These are phyloP conservation scores for Metschnikowia kofuensis DNA, from an alignment of 805 yeast species.

Conservation along the genomic window DNA sequence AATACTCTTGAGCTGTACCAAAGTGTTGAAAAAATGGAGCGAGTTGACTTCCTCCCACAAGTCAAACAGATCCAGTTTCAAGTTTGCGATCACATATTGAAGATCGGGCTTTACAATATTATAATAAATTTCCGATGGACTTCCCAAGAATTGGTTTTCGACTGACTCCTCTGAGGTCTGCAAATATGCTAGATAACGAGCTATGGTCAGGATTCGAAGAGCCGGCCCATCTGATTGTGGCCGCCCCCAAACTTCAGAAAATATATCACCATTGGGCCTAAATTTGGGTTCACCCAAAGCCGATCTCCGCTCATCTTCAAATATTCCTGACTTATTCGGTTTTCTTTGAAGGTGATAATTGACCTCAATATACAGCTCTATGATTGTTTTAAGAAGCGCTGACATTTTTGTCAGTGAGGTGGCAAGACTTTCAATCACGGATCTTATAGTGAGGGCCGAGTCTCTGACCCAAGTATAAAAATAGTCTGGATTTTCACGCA, in stretches of 20 bases:
- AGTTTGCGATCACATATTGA: slow-evolving; percentile 54
- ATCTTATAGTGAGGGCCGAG: slow-evolving; percentile 72
- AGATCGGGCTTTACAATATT: slow-evolving; percentile 68
- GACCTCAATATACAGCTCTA: slow-evolving; percentile 64
- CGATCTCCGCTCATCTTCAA: slow-evolving; percentile 35
- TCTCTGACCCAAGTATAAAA: slow-evolving; percentile 91
- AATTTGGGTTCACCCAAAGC: slow-evolving; percentile 94
- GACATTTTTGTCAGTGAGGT: slow-evolving; percentile 31
- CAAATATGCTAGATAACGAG: slow-evolving; percentile 50
- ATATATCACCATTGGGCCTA: slow-evolving; percentile 60
- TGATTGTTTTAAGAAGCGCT: background rate
- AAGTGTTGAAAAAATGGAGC: slow-evolving; percentile 73
- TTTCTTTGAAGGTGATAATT: slow-evolving; percentile 60
- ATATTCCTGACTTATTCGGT: slow-evolving; percentile 66
- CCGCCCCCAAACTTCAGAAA: slow-evolving; percentile 78
- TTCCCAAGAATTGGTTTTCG: slow-evolving; percentile 23
- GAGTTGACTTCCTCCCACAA: slow-evolving; percentile 89
- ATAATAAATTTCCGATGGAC: slow-evolving; percentile 42
- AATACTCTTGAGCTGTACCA: slow-evolving; percentile 71
- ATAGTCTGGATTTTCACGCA: slow-evolving; percentile 68
- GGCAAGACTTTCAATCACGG: slow-evolving; percentile 55
- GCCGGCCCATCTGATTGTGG: slow-evolving; percentile 98
- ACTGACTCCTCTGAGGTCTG: slow-evolving; percentile 22
- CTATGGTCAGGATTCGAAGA: slow-evolving; percentile 63
- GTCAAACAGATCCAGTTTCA: slow-evolving; percentile 74